phyloP scores from a whole-genome alignment of 192 early-diverging fungal species.

The Spizellomyces sp. region DNA sequence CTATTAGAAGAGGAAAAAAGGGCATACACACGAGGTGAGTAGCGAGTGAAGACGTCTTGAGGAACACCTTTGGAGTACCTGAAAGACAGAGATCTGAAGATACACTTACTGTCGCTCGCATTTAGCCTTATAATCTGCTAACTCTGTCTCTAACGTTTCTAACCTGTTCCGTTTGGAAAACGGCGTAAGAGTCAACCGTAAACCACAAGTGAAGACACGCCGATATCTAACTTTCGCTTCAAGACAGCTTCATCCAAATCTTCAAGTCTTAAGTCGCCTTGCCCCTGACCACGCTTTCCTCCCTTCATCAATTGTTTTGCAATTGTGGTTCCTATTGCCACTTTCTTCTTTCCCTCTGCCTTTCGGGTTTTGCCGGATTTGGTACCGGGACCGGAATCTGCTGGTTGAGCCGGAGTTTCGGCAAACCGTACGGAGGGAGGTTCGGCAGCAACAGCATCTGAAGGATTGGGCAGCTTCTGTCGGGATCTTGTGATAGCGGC shows the following conservation, averaged over 20 bases:
- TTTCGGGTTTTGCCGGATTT: no score
- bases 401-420: no score
- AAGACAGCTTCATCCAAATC: constrained; percentile 51
- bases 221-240: constrained; percentile 17
- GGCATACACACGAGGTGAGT: not conserved
- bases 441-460: no score
- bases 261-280: constrained; percentile 37
- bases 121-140: constrained; percentile 47
- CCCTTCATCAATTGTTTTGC: constrained; percentile 32
- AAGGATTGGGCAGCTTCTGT: no score
- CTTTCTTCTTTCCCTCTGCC: constrained; percentile 12
- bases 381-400: no score
- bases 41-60: not conserved
- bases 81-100: not conserved
- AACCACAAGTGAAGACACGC: not conserved
- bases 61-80: not conserved
- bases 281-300: constrained; percentile 11
- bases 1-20: constrained; percentile 14
- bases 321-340: constrained; percentile 18
- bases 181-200: not conserved
- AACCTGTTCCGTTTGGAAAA: constrained; percentile 26
- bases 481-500: no score
- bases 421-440: no score
- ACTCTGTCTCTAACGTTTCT: constrained; percentile 43
- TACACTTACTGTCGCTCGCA: constrained; percentile 44